Conservation (phyloP, 2,329 filamentous ascomycete genomes). For the Fusarium tricinctum region DNA sequence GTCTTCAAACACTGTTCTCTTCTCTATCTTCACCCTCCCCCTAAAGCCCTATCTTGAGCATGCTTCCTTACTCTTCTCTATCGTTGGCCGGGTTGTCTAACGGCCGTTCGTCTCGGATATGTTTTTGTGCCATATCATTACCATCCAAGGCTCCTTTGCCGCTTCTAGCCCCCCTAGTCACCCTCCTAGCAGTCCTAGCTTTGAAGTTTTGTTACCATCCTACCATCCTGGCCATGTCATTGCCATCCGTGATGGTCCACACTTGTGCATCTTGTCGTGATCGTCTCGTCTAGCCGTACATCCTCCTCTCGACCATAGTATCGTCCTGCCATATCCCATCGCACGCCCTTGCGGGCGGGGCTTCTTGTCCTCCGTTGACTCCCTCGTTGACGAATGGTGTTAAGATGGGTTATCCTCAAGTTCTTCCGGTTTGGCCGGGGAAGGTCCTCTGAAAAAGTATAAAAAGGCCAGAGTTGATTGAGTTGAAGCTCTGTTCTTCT, state of each 20-base stretch:
- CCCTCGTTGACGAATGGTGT: conserved; percentile 60
- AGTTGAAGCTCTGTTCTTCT: conserved; percentile 60
- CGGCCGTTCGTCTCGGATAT: conserved; percentile 34
- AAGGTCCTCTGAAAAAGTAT: conserved; percentile 67
- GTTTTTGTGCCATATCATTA: conserved; percentile 37
- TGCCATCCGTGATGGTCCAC: conserved; percentile 52
- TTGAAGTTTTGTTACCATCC: conserved; percentile 35
- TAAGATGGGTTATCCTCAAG: conserved; percentile 59
- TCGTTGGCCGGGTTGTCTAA: conserved; percentile 47
- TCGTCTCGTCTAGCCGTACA: conserved; percentile 50
- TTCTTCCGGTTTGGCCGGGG: conserved; percentile 54
- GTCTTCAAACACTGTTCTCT: conserved; percentile 31
- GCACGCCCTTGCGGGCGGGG: conserved; percentile 59
- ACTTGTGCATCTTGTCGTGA: conserved; percentile 54
- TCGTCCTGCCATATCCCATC: conserved; percentile 52
- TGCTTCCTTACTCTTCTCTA: conserved; percentile 37
- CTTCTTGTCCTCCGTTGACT: conserved; percentile 52
- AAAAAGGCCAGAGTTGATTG: conserved; percentile 70
- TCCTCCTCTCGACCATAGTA: conserved; percentile 52
- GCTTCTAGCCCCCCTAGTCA: conserved; percentile 51
- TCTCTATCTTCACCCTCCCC: conserved; percentile 51
- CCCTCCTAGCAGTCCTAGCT: conserved; percentile 51
- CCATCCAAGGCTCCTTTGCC: conserved; percentile 41
- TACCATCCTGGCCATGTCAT: conserved; percentile 41
- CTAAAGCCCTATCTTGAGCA: conserved; percentile 39